phyloP scores from a whole-genome alignment of 2,329 filamentous ascomycete species.

The Fusarium hostae region DNA sequence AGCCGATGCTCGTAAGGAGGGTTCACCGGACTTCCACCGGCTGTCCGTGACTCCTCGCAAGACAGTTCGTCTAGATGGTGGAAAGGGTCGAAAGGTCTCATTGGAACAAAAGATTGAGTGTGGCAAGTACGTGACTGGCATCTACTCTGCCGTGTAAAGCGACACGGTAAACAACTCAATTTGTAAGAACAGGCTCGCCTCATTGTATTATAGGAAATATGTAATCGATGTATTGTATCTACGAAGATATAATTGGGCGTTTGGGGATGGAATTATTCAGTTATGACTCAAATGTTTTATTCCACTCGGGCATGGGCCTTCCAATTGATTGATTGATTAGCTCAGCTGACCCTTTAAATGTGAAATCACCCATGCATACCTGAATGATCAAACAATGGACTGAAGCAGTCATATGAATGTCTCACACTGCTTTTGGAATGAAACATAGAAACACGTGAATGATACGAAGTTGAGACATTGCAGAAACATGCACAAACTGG shows the following conservation, averaged over 20 bases:
- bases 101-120: constrained; percentile 91
- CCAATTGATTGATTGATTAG: constrained; percentile 12
- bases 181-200: constrained; percentile 12
- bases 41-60: constrained; percentile 83
- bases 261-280: constrained; percentile 12
- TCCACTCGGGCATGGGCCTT: constrained; percentile 4
- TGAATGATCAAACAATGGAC: neutral
- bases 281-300: constrained; percentile 28
- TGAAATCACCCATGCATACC: neutral
- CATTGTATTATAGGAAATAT: constrained; percentile 32
- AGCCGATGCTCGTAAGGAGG: constrained; percentile 69
- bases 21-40: constrained; percentile 73
- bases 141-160: constrained; percentile 74
- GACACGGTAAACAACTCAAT: neutral
- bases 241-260: constrained; percentile 24
- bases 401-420: constrained; percentile 5
- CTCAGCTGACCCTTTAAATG: constrained; percentile 1
- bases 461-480: neutral
- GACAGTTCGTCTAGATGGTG: constrained; percentile 70
- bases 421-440: constrained; percentile 2
- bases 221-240: constrained; percentile 33
- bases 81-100: constrained; percentile 74
- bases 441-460: neutral
- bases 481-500: neutral
- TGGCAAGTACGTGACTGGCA: constrained; percentile 81